These are phyloP conservation scores for Cynanchum wilfordii DNA, from an alignment of 257 asterid genomes.

Conservation along the genomic window DNA sequence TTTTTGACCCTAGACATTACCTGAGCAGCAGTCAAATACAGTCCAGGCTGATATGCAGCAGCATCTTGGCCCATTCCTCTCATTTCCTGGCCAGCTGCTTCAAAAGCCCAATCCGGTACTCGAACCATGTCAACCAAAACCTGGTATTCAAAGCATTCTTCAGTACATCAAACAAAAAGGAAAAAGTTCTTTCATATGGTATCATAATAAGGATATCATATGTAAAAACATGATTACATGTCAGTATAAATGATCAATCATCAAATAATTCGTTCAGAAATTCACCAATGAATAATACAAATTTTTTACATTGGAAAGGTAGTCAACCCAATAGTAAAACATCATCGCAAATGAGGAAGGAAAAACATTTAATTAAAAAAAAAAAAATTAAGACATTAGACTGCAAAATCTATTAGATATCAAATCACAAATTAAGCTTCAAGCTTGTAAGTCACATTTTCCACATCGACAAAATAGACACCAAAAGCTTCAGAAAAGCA, in stretches of 20 bases:
- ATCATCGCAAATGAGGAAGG: not conserved
- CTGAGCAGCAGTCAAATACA: conserved; percentile 91
- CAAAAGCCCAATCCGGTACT: conserved; percentile 96
- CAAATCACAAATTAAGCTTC: not conserved
- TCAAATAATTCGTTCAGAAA: not conserved
- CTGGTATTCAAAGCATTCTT: conserved; percentile 31
- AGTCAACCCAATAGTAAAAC: not conserved
- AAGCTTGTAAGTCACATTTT: not conserved
- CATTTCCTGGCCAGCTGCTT: conserved; percentile 97
- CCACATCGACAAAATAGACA: not conserved
- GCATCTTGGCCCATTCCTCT: conserved; percentile 96
- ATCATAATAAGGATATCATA: not conserved
- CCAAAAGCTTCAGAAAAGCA: not conserved
- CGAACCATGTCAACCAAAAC: conserved; percentile 90
- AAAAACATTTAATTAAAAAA: not conserved
- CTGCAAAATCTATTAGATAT: not conserved
- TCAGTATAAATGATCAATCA: not conserved
- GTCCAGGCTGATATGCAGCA: conserved; percentile 81
- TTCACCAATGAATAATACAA: not conserved
- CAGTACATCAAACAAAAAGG: not conserved
- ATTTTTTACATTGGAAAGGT: not conserved
- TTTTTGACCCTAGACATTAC: conserved; percentile 27
- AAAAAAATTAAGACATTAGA: not conserved
- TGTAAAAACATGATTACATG: not conserved
- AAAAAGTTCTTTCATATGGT: not conserved